Base-by-base conservation (phyloP, 2,329 filamentous ascomycete species). In the Sporothrix luriei region DNA sequence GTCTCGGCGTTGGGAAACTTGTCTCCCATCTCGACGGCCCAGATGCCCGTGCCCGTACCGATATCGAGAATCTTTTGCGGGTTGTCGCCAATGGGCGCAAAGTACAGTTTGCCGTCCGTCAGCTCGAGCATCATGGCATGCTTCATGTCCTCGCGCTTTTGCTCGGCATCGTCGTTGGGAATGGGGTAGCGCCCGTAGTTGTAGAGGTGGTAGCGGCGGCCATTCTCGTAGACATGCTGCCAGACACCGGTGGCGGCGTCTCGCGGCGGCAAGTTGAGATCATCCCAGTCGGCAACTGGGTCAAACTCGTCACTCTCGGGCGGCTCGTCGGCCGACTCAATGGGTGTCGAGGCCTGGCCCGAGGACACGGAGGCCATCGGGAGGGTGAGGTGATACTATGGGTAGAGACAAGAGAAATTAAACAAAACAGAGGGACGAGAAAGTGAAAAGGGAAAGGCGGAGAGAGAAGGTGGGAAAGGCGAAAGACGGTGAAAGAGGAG, bases 81-180 rank as follows among this genome's bases (percentile, higher is more conserved):
- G 21, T 77, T 71, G 13, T 79, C 74, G 7, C 78, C 79, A 38
- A 83, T 77, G 7, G 81, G 80, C 1, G 81, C 77, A 48, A 78
- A 75, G 69, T 80, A 80, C 19, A 83, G 76, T 46, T 78, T 78
- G 2, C 81, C 80, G 19, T 78, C 79, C 38, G 78, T 79, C 40
- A 84, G 70, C 70, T 86, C 78, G 4, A 82, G 77, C 75, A 85
- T 82, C 71, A 82, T 75, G 13, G 76, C 75, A 71, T 85, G 83
- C 70, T 81, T 80, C 69, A 80, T 77, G 52, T 84, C 80, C 70
- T 84, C 81, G 11, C 82, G 78, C 26, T 78, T 77, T 72, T 83
- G 82, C 74, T 85, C 83, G 10, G 74, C 73, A 43, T 80, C 77
- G 71, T 84, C 82, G 69, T 84, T 84, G 3, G 82, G 82, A 21